phyloP scores from a whole-genome alignment of 2,329 filamentous ascomycete genomes.

The Neobulgaria alba region DNA sequence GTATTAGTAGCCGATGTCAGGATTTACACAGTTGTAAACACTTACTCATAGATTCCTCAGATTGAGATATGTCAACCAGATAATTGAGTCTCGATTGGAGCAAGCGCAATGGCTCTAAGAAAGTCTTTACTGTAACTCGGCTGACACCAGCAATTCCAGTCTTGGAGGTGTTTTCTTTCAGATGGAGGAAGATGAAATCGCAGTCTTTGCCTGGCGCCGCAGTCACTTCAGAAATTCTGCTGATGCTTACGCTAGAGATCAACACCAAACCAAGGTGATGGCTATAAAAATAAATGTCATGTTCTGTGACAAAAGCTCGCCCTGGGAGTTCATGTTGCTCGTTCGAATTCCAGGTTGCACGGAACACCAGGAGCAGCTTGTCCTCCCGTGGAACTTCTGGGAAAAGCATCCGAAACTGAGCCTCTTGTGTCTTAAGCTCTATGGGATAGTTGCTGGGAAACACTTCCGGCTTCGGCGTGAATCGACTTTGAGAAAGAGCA shows the following conservation, averaged over 20 bases:
- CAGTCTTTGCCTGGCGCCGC: constrained; percentile 83
- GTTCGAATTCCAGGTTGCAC: constrained; percentile 74
- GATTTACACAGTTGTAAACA: background rate
- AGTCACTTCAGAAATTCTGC: constrained; percentile 76
- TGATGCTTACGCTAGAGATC: constrained; percentile 67
- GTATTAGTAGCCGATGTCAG: constrained; percentile 4
- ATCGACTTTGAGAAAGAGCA: constrained; percentile 13
- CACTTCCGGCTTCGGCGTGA: constrained; percentile 29
- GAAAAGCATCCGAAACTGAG: constrained; percentile 88
- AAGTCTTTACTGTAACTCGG: constrained; percentile 80
- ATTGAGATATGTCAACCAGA: constrained; percentile 70
- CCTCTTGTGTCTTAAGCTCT: constrained; percentile 76
- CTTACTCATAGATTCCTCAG: constrained; percentile 54
- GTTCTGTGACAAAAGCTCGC: constrained; percentile 78
- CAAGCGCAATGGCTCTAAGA: constrained; percentile 77
- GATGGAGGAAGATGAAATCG: constrained; percentile 84
- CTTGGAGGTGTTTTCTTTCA: constrained; percentile 27
- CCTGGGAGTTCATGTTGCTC: constrained; percentile 72
- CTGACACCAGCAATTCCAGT: constrained; percentile 15
- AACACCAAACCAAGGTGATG: constrained; percentile 87
- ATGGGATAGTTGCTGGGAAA: constrained; percentile 73
- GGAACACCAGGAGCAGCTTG: constrained; percentile 83
- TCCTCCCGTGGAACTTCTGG: constrained; percentile 69
- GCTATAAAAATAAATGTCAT: constrained; percentile 92
- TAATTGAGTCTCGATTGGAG: constrained; percentile 79